phyloP scores from a whole-genome alignment of 2,329 filamentous ascomycete species.

The Paracorniculantispora psalliotae region DNA sequence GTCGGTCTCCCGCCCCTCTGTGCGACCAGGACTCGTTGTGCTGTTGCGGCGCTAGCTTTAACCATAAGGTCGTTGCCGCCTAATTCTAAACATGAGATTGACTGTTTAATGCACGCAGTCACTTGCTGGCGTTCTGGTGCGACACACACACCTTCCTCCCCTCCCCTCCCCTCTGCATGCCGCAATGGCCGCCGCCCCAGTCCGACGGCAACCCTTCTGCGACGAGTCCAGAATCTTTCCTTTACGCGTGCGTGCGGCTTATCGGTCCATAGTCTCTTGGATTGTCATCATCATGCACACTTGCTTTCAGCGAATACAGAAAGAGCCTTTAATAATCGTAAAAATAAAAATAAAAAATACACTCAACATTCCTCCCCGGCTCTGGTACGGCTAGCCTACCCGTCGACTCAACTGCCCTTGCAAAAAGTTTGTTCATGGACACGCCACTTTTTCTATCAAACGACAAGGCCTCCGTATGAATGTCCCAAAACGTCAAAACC shows the following conservation, averaged over 20 bases:
- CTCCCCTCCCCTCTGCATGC: no score
- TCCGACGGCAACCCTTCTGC: not conserved
- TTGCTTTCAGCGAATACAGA: not conserved
- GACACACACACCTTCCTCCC: not conserved
- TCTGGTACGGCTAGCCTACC: not conserved
- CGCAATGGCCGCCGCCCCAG: not conserved
- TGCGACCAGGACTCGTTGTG: not conserved
- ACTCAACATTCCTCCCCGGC: not conserved
- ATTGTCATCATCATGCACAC: not conserved
- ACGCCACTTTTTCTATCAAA: not conserved
- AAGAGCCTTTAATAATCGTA: no score
- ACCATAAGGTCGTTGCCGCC: slow-evolving; percentile 4
- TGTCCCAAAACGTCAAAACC: not conserved
- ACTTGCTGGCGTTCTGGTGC: not conserved
- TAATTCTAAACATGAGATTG: not conserved
- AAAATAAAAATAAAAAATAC: not conserved
- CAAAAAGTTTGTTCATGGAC: not conserved
- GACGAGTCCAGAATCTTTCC: not conserved
- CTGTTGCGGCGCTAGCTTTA: not conserved
- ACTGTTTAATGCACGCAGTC: not conserved
- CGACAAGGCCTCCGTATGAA: not conserved
- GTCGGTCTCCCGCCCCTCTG: not conserved
- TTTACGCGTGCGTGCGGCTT: not conserved
- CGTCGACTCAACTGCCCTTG: not conserved
- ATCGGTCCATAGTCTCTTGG: not conserved